Conservation (phyloP, 306 rosid genomes). For the Cucurbita argyrosperma region DNA sequence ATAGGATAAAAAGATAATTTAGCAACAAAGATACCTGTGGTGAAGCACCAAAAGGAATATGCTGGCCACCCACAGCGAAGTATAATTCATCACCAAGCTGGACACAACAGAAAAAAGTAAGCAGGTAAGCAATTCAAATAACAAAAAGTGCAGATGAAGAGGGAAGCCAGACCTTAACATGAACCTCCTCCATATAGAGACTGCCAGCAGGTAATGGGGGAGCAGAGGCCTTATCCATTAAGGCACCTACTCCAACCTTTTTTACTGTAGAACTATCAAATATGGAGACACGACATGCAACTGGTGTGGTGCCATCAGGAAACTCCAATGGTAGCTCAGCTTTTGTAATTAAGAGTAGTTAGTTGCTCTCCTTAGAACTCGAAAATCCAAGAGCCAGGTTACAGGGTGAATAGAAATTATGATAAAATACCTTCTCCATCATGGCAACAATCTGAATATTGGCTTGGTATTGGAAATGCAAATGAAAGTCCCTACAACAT, state of each 20-base stretch:
- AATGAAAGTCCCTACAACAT: slow-evolving; percentile 75
- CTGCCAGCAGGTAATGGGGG: slow-evolving; percentile 72
- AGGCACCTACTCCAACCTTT: slow-evolving; percentile 86
- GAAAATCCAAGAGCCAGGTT: not conserved
- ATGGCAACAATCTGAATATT: slow-evolving; percentile 72
- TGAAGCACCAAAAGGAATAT: slow-evolving; percentile 84
- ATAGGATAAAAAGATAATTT: not conserved
- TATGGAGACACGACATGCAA: slow-evolving; percentile 84
- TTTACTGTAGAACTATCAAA: slow-evolving; percentile 77
- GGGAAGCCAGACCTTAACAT: slow-evolving; percentile 61
- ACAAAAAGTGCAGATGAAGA: slow-evolving; percentile 3
- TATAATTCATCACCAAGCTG: slow-evolving; percentile 84
- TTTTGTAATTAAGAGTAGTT: slow-evolving; percentile 18
- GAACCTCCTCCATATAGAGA: slow-evolving; percentile 98
- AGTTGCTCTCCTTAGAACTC: slow-evolving; percentile 10
- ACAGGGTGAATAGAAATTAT: slow-evolving; percentile 4
- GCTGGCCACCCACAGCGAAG: slow-evolving; percentile 75
- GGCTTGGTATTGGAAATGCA: slow-evolving; percentile 95
- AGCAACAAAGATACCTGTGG: slow-evolving; percentile 58
- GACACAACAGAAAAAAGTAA: slow-evolving; percentile 9
- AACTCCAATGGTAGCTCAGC: slow-evolving; percentile 93
- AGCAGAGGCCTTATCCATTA: slow-evolving; percentile 90
- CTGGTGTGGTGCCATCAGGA: slow-evolving; percentile 98
- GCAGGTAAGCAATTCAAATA: not conserved
- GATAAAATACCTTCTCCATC: slow-evolving; percentile 65